Percentiles rank a stretch among this genome's conserved stretches.
These are phyloP conservation scores for Excoecaria cochinchinensis DNA, from an alignment of 345 rosid genomes.

Conservation along the genomic window DNA sequence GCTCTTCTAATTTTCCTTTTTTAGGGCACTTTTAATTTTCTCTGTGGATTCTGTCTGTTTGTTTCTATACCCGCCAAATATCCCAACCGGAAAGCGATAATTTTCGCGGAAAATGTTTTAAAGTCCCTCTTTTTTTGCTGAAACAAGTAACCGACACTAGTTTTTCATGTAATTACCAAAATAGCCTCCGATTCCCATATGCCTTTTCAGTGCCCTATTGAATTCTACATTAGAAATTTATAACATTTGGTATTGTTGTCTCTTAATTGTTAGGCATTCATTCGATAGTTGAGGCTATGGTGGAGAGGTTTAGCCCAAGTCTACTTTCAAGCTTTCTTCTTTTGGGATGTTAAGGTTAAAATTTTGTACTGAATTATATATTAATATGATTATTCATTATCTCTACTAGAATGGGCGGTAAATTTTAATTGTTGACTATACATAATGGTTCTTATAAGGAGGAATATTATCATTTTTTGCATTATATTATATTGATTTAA, in stretches of 20 bases:
- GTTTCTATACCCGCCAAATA: constrained; percentile 32
- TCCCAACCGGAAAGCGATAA: constrained; percentile 10
- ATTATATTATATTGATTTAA: too few relatives aligned
- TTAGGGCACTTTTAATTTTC: background rate
- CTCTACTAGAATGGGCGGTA: too few relatives aligned
- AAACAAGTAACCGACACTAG: constrained; percentile 38
- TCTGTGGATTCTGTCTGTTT: background rate
- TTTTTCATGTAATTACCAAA: background rate
- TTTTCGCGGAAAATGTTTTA: constrained; percentile 21
- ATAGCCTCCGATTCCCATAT: background rate
- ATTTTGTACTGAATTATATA: too few relatives aligned
- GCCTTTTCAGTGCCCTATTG: too few relatives aligned
- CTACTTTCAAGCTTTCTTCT: too few relatives aligned
- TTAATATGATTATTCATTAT: too few relatives aligned
- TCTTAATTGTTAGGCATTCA: background rate
- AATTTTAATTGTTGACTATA: too few relatives aligned
- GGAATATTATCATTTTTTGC: too few relatives aligned
- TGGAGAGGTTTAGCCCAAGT: background rate
- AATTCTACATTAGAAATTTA: too few relatives aligned
- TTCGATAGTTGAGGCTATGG: background rate
- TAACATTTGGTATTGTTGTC: background rate
- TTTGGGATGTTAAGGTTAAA: too few relatives aligned
- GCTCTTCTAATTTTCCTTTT: background rate
- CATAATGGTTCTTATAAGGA: too few relatives aligned
- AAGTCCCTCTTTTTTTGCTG: constrained; percentile 6